phyloP scores from a whole-genome alignment of 768 basidiomycete species.

The Tubosaeta brunneosetosa region DNA sequence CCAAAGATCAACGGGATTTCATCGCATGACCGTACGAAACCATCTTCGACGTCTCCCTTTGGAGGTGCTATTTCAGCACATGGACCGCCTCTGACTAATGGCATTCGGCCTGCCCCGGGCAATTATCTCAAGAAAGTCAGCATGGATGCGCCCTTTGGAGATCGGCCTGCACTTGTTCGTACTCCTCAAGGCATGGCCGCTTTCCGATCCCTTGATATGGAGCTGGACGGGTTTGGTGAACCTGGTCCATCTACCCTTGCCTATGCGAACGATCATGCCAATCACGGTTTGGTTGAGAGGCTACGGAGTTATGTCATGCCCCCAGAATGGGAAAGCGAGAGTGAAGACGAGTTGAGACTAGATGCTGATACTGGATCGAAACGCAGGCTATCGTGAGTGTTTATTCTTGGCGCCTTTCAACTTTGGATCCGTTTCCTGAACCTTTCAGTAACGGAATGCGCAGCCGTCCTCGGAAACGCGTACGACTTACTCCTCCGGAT shows the following conservation, averaged over 20 bases:
- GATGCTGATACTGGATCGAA: slow-evolving; percentile 51
- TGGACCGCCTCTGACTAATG: slow-evolving; percentile 15
- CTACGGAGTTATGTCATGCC: slow-evolving; percentile 16
- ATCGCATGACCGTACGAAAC: slow-evolving; percentile 20
- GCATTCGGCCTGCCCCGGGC: slow-evolving; percentile 10
- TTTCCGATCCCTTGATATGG: slow-evolving; percentile 57
- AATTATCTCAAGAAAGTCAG: slow-evolving; percentile 10
- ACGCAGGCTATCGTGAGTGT: slow-evolving; percentile 42
- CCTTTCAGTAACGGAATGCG: slow-evolving; percentile 20
- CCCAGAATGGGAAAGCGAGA: slow-evolving; percentile 35
- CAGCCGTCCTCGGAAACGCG: slow-evolving; percentile 58
- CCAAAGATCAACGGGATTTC: slow-evolving; percentile 40
- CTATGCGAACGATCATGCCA: slow-evolving; percentile 27
- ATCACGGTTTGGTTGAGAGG: slow-evolving; percentile 16
- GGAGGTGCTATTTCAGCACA: neutral
- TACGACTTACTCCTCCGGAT: slow-evolving; percentile 43
- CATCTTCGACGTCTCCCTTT: slow-evolving; percentile 22
- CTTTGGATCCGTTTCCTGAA: neutral
- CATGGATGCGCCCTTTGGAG: slow-evolving; percentile 53
- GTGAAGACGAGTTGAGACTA: slow-evolving; percentile 30
- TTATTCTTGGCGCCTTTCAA: slow-evolving; percentile 2
- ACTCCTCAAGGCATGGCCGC: slow-evolving; percentile 69
- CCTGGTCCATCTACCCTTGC: slow-evolving; percentile 32
- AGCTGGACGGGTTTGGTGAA: slow-evolving; percentile 38
- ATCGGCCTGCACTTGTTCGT: slow-evolving; percentile 64